Conservation (phyloP, 2,329 filamentous ascomycete genomes). For the Cadophora malorum region DNA sequence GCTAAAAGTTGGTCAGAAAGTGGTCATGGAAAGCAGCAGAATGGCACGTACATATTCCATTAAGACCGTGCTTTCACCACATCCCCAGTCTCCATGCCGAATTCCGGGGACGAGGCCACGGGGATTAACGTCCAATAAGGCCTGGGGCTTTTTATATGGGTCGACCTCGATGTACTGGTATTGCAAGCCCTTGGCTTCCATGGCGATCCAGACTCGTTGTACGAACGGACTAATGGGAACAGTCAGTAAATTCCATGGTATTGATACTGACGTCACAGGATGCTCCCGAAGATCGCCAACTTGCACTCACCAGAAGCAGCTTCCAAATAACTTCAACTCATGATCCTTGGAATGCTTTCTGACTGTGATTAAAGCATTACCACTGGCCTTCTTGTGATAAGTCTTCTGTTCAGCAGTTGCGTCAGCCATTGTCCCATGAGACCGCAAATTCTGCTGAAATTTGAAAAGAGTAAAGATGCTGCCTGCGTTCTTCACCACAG, state of each 20-base stretch:
- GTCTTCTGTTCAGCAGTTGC: slow-evolving; percentile 64
- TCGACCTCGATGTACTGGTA: slow-evolving; percentile 91
- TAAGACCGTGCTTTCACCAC: slow-evolving; percentile 80
- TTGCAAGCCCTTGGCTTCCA: slow-evolving; percentile 77
- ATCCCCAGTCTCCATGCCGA: slow-evolving; percentile 80
- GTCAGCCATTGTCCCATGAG: slow-evolving; percentile 53
- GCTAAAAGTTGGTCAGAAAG: slow-evolving; percentile 48
- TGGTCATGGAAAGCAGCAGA: too few relatives aligned
- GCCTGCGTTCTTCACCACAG: neutral
- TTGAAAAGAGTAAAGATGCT: neutral
- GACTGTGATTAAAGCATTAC: slow-evolving; percentile 71
- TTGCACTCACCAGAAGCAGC: slow-evolving; percentile 76
- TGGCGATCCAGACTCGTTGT: slow-evolving; percentile 86
- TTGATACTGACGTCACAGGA: slow-evolving; percentile 29
- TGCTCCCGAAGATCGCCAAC: slow-evolving; percentile 4
- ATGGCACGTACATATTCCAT: slow-evolving; percentile 75
- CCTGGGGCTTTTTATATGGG: slow-evolving; percentile 75
- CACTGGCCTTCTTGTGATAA: slow-evolving; percentile 75
- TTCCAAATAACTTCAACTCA: slow-evolving; percentile 79
- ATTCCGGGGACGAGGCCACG: slow-evolving; percentile 78
- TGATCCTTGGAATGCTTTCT: slow-evolving; percentile 73
- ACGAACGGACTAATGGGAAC: slow-evolving; percentile 68
- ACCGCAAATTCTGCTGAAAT: slow-evolving; percentile 16
- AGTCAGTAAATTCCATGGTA: slow-evolving; percentile 24
- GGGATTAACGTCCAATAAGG: slow-evolving; percentile 77